Evolutionary conservation across 345 rosid species (phyloP).

Genomic region (Cardiospermum halicacabum): DNA sequence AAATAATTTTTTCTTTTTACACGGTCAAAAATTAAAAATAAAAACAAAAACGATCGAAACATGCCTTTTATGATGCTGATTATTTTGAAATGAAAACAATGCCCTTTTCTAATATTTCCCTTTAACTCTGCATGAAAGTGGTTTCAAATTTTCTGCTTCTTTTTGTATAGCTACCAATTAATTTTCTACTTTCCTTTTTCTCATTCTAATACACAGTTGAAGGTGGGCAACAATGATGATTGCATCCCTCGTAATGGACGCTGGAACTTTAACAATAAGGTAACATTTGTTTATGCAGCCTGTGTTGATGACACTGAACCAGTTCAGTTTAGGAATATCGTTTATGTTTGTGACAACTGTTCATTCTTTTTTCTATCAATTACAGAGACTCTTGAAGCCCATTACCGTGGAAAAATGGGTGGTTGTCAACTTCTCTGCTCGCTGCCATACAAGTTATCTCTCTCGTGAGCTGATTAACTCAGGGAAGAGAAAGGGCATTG

Average conservation of each 20-base stretch:
- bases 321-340: neutral
- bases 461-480: conserved; percentile 68
- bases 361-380: neutral
- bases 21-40: too few relatives aligned
- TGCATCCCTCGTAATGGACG: conserved; percentile 69
- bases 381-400: conserved; percentile 57
- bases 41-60: too few relatives aligned
- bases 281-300: conserved; percentile 15
- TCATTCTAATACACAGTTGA: conserved; percentile 56
- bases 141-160: neutral
- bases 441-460: conserved; percentile 65
- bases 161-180: neutral
- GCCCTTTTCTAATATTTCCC: too few relatives aligned
- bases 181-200: neutral
- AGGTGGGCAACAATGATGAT: conserved; percentile 59
- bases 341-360: neutral
- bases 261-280: conserved; percentile 93
- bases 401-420: conserved; percentile 53
- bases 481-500: conserved; percentile 83
- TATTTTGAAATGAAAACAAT: too few relatives aligned
- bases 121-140: neutral
- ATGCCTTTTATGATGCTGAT: too few relatives aligned
- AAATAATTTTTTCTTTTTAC: too few relatives aligned
- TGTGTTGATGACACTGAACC: neutral
- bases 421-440: conserved; percentile 85